Base-by-base conservation (phyloP, 345 rosid species). In the Mangifera indica region DNA sequence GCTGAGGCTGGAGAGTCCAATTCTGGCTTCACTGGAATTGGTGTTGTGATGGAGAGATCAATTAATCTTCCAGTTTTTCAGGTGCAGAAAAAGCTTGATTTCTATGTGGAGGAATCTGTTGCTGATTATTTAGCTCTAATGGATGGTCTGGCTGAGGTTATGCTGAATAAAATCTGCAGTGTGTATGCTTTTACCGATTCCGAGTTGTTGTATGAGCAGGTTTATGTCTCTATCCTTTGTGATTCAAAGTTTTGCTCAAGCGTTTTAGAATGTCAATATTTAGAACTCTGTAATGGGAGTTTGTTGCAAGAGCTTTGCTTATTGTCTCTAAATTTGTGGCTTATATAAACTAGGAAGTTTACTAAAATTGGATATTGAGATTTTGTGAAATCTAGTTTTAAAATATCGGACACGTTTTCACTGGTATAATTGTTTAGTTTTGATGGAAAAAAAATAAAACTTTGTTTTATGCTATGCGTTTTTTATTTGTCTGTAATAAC, bases 31-130 rank as follows among this genome's bases (percentile, higher is more conserved):
- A 87, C 97, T 0, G 99, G 99, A 34, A 88, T 92, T 68, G 99
- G 98, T 74, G 93, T 95, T 51, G 87, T 86, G 40, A 89, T 92
- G 84, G 93, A 95, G 80, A 87, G 92, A 74, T 67, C 79, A n/a
- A 75, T 76, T 32, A 69, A 75, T 67, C 37, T 69, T 75, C 89
- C 93, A 24, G 68, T 78, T 48, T 80, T 92, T 77, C 97, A 86
- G 78, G 87, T 92, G 69, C 99, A 95, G 82, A 95, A 95, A 82
- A 95, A 87, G 83, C 90, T 95, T 78, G 92, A 88, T 48, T 89
- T 92, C 82, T 82, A 73, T 76, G 97, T 87, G 49, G 96, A 91
- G 34, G 96, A 88, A 68, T 81, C 88, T 21, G 96, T 95, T 53
- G 99, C 91, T 52, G 85, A 88, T 74, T 92, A 92, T 83, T 77